phyloP scores from a whole-genome alignment of 129 eudicot species.

The Pulicaria dysenterica region DNA sequence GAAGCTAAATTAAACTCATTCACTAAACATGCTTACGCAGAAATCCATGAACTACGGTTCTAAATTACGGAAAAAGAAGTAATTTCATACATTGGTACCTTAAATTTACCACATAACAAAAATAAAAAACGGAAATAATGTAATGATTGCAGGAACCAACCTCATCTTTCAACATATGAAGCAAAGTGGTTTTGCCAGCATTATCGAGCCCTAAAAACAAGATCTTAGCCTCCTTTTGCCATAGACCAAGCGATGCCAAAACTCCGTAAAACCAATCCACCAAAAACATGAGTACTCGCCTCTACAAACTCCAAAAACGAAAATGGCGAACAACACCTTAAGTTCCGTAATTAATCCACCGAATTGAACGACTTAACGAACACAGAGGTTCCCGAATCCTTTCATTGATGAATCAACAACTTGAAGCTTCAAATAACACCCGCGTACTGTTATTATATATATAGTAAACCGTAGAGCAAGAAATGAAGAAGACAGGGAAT shows the following conservation, averaged over 20 bases:
- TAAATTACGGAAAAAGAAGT: neutral
- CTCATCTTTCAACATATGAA: conserved; percentile 99
- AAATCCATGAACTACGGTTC: neutral
- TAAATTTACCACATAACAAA: neutral
- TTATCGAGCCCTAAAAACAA: conserved; percentile 93
- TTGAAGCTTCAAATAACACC: neutral
- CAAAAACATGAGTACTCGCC: conserved; percentile 60
- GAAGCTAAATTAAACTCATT: no score
- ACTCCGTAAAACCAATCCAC: conserved; percentile 97
- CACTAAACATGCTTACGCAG: neutral
- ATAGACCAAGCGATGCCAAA: conserved; percentile 83
- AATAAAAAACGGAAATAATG: no score
- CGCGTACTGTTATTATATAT: conserved; percentile 14
- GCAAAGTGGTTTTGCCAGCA: conserved; percentile 95
- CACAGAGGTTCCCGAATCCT: conserved; percentile 25
- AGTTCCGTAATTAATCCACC: neutral
- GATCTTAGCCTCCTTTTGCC: conserved; percentile 98
- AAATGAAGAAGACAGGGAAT: conserved; percentile 23
- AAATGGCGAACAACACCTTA: neutral
- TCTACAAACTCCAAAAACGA: neutral
- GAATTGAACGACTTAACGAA: conserved; percentile 37
- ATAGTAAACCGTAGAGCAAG: conserved; percentile 47
- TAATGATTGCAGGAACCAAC: conserved; percentile 38
- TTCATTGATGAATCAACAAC: conserved; percentile 9
- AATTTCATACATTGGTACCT: neutral